phyloP scores from a whole-genome alignment of 805 yeast genomes.

The Saccharomycopsis fermentans region DNA sequence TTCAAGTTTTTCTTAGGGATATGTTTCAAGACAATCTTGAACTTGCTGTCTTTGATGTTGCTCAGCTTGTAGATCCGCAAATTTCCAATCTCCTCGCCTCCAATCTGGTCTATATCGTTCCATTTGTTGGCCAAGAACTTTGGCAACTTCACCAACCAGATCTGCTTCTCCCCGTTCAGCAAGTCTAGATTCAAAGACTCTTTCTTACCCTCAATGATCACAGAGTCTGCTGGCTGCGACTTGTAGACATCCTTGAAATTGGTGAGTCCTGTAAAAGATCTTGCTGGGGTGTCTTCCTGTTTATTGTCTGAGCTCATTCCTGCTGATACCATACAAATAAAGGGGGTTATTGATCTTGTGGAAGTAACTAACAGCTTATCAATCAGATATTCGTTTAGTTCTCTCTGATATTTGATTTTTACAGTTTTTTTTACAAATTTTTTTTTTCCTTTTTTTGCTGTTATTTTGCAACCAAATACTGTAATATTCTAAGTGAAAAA shows the following conservation, averaged over 20 bases:
- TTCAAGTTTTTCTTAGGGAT: not conserved
- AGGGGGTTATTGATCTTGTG: too few relatives aligned
- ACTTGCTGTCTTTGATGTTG: constrained; percentile 33
- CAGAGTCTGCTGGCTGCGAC: constrained; percentile 21
- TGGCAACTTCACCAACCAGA: constrained; percentile 91
- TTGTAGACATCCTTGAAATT: constrained; percentile 15
- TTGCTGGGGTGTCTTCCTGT: not conserved
- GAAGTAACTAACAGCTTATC: too few relatives aligned
- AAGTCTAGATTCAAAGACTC: constrained; percentile 76
- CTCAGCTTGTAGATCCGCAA: constrained; percentile 53
- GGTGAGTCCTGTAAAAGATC: constrained; percentile 3
- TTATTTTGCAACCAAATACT: not conserved
- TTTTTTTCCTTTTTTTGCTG: not conserved
- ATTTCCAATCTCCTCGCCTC: constrained; percentile 72
- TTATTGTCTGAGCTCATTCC: not conserved
- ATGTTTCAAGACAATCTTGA: constrained; percentile 48
- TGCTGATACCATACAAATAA: not conserved
- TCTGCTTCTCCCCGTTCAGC: constrained; percentile 49
- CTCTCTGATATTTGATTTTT: too few relatives aligned
- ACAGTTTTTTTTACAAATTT: not conserved
- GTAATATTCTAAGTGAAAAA: not conserved
- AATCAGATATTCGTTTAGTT: too few relatives aligned
- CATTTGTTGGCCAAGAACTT: constrained; percentile 75
- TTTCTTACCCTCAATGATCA: constrained; percentile 23
- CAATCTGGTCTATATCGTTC: constrained; percentile 50